Percentiles rank a stretch among this genome's conserved stretches.
Evolutionary conservation across 1,139 yeast genomes (phyloP).

Genomic region (Debaryomyces psychrophilus): DNA sequence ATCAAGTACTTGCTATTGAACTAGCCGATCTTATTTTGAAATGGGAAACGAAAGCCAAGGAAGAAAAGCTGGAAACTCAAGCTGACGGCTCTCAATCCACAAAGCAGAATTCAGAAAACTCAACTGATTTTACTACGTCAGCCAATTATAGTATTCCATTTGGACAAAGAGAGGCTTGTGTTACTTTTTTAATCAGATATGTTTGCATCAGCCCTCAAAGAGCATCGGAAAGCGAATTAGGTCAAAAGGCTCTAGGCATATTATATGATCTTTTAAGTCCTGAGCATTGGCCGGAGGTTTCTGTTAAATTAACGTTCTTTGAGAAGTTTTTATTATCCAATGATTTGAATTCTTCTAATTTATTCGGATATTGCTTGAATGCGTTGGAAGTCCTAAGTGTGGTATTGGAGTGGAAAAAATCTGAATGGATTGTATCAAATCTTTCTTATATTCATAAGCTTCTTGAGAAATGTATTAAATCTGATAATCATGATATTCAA

Average conservation of each 20-base stretch:
- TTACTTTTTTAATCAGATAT: constrained; percentile 86
- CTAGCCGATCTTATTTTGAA: constrained; percentile 79
- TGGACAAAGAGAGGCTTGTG: constrained; percentile 85
- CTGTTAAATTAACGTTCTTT: constrained; percentile 80
- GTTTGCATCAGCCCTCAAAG: constrained; percentile 86
- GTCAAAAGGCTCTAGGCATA: constrained; percentile 77
- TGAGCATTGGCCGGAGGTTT: constrained; percentile 82
- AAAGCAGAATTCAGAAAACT: constrained; percentile 14
- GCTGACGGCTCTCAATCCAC: constrained; percentile 1
- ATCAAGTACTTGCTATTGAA: constrained; percentile 85
- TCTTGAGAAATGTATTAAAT: constrained; percentile 78
- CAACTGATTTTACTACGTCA: constrained; percentile 42
- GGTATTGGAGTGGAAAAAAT: constrained; percentile 73
- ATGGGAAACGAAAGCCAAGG: constrained; percentile 72
- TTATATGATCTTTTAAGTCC: constrained; percentile 73
- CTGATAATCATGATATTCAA: constrained; percentile 84
- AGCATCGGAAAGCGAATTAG: constrained; percentile 81
- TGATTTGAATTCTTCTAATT: constrained; percentile 65
- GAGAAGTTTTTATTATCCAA: constrained; percentile 82
- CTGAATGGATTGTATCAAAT: constrained; percentile 77
- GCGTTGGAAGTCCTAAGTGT: constrained; percentile 91
- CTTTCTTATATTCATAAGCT: constrained; percentile 68
- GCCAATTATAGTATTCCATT: constrained; percentile 65
- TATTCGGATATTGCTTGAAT: constrained; percentile 78
- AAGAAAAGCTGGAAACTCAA: constrained; percentile 10